Evolutionary conservation across 805 yeast genomes (phyloP).

Genomic region (Pichia scutulata): DNA sequence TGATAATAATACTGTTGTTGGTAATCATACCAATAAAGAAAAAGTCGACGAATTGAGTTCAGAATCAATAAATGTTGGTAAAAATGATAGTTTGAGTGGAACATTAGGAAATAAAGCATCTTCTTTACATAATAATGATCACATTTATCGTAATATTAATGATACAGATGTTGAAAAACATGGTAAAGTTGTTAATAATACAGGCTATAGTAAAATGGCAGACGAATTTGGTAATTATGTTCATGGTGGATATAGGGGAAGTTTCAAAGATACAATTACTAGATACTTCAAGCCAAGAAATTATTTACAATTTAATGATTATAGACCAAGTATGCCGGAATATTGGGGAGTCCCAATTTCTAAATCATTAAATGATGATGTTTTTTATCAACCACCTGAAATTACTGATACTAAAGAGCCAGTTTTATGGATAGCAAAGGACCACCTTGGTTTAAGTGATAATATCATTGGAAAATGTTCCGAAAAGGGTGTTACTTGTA

Average conservation of each 20-base stretch:
- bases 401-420: conserved; percentile 46
- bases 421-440: conserved; percentile 64
- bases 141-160: not conserved
- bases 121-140: not conserved
- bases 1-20: not conserved
- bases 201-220: conserved; percentile 1
- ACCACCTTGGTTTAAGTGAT: conserved; percentile 57
- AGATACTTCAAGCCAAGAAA: conserved; percentile 25
- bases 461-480: conserved; percentile 47
- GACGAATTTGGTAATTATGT: not conserved
- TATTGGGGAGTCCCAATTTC: conserved; percentile 16
- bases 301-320: conserved; percentile 21
- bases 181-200: not conserved
- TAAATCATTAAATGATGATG: conserved; percentile 8
- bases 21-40: not conserved
- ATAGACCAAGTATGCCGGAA: conserved; percentile 34
- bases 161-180: not conserved
- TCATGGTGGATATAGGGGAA: not conserved
- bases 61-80: not conserved
- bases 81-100: not conserved
- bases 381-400: conserved; percentile 46
- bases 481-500: conserved; percentile 45
- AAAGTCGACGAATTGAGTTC: not conserved
- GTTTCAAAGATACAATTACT: conserved; percentile 1
- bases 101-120: conserved; percentile 5